Conservation (phyloP, 257 asterid species). For the Orobanche coerulescens region DNA sequence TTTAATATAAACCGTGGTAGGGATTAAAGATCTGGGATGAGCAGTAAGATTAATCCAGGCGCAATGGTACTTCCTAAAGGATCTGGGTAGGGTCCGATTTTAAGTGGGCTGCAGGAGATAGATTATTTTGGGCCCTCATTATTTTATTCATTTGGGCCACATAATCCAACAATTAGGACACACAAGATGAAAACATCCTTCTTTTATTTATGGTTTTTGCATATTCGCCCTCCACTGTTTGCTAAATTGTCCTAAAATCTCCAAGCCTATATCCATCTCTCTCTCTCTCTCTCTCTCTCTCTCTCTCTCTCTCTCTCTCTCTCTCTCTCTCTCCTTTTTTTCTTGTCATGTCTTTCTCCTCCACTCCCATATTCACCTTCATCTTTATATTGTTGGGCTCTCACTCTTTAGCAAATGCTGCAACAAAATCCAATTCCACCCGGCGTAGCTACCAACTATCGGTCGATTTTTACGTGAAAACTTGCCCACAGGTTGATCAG, state of each 20-base stretch:
- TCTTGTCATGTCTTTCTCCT: slow-evolving; percentile 31
- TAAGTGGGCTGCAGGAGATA: too few relatives aligned
- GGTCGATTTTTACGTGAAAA: slow-evolving; percentile 47
- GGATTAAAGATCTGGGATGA: too few relatives aligned
- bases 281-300: neutral
- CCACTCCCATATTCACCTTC: slow-evolving; percentile 23
- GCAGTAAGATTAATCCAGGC: too few relatives aligned
- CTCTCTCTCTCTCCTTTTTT: neutral
- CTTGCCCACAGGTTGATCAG: slow-evolving; percentile 80
- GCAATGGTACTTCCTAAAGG: too few relatives aligned
- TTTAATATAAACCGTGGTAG: too few relatives aligned
- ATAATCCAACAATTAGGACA: too few relatives aligned
- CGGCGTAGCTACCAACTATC: slow-evolving; percentile 42
- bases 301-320: neutral
- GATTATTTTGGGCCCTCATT: too few relatives aligned
- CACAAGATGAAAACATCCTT: neutral
- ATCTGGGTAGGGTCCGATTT: too few relatives aligned
- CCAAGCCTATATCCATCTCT: neutral
- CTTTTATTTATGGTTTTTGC: too few relatives aligned
- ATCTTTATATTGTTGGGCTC: slow-evolving; percentile 14
- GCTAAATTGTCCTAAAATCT: slow-evolving; percentile 41
- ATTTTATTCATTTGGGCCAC: too few relatives aligned
- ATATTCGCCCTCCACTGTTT: slow-evolving; percentile 14
- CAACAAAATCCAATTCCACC: neutral
- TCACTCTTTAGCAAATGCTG: slow-evolving; percentile 22